phyloP scores from a whole-genome alignment of 768 basidiomycete species.

The Kwoniella newhampshirensis region DNA sequence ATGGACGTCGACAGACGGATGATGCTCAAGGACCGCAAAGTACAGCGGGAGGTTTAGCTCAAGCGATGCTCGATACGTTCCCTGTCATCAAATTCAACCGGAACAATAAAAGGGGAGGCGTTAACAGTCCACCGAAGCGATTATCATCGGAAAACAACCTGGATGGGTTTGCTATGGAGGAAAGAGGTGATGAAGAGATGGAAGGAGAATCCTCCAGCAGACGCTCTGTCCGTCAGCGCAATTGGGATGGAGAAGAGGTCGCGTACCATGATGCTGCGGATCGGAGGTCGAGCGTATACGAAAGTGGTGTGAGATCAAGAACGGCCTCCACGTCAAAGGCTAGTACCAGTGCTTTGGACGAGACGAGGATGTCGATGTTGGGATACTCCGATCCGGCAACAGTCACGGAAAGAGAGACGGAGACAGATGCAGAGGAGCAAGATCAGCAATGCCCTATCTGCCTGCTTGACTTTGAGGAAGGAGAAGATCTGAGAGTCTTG shows the following conservation, averaged over 20 bases:
- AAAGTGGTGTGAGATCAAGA: not conserved
- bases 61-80: constrained; percentile 94
- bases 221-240: no score
- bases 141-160: constrained; percentile 22
- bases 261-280: no score
- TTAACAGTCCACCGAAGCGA: constrained; percentile 22
- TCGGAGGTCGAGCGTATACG: not conserved
- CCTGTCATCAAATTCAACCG: constrained; percentile 78
- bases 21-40: constrained; percentile 60
- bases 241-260: no score
- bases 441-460: constrained; percentile 93
- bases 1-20: constrained; percentile 63
- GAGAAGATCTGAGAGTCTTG: constrained; percentile 83
- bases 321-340: no score
- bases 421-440: constrained; percentile 53
- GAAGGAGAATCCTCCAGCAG: not conserved
- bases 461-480: constrained; percentile 88
- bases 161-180: not conserved
- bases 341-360: no score
- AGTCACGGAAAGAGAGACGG: not conserved
- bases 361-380: no score
- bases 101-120: constrained; percentile 2
- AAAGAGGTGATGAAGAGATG: not conserved
- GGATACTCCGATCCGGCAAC: not conserved
- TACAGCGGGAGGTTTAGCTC: constrained; percentile 78